Base-by-base conservation (phyloP, 2,329 filamentous ascomycete genomes). In the Apiospora kogelbergensis region DNA sequence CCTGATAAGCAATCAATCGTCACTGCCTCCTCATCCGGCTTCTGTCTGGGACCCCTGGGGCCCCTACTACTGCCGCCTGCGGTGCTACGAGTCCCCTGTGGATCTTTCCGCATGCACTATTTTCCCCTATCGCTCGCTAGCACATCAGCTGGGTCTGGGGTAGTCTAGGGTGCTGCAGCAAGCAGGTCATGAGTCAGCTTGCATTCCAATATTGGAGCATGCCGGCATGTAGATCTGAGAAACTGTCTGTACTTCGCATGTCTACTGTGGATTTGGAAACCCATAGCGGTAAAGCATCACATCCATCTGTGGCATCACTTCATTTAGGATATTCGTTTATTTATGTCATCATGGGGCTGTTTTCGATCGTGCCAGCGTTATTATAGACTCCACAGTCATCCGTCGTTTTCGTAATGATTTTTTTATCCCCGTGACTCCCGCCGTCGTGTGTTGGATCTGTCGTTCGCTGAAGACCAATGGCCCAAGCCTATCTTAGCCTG, bases 1-100 rank as follows among this genome's bases (percentile, higher is more conserved):
- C 37, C 53, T 60, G 53, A 60, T 60, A 60, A 60, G 53, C 53
- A 60, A 60, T 60, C 53, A 60, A 60, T 60, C 53, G 53, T 60
- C 53, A 60, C 53, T 60, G 1, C 53, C 53, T 22, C 17, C 37
- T 60, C 48, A 57, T 57, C 48, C 26, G 6, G 6, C n/a, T n/a
- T n/a, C n/a, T n/a, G n/a, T n/a, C n/a, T n/a, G n/a, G n/a, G n/a
- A n/a, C n/a, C n/a, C n/a, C n/a, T n/a, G n/a, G n/a, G n/a, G n/a
- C n/a, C n/a, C n/a, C n/a, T n/a, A n/a, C n/a, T n/a, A n/a, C n/a
- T n/a, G n/a, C n/a, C n/a, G n/a, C n/a, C 44, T 9, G 44, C 4
- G 26, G 45, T 22, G 11, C 46, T 53, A 26, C 20, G n/a, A 60
- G 7, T 7, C 53, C 30, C 53, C 26, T 60, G 53, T 60, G 53